Conservation (phyloP, 257 asterid genomes). For the Lavandula angustifolia region DNA sequence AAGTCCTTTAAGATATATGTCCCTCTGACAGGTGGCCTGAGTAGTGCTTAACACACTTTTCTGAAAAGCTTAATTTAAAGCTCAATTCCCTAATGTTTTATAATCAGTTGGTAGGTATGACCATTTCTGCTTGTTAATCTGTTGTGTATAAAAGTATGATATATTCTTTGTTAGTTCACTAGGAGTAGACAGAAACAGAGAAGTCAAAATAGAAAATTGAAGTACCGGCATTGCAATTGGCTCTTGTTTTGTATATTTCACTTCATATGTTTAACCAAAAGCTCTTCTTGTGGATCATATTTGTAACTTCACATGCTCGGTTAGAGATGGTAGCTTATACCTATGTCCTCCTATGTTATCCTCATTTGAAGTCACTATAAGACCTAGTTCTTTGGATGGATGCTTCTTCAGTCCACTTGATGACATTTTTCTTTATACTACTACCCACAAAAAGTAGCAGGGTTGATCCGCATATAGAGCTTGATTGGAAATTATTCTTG, state of each 20-base stretch:
- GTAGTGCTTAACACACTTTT: neutral
- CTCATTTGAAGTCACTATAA: neutral
- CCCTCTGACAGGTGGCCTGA: slow-evolving; percentile 1
- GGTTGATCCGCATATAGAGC: neutral
- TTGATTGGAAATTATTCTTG: neutral
- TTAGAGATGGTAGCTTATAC: slow-evolving; percentile 2
- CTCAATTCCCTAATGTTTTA: slow-evolving; percentile 18
- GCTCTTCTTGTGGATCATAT: neutral
- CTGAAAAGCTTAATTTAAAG: neutral
- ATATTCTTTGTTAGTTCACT: slow-evolving; percentile 8
- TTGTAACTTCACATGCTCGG: neutral
- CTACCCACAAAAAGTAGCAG: neutral
- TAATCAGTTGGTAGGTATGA: slow-evolving; percentile 15
- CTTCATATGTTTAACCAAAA: neutral
- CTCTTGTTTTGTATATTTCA: slow-evolving; percentile 6
- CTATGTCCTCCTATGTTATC: slow-evolving; percentile 11
- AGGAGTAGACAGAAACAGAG: slow-evolving; percentile 12
- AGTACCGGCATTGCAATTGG: neutral
- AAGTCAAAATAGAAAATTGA: neutral
- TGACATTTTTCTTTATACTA: neutral
- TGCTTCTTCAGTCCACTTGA: neutral
- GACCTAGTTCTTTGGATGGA: neutral
- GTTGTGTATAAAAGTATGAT: slow-evolving; percentile 2
- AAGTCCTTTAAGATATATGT: slow-evolving; percentile 18
- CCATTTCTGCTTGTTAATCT: slow-evolving; percentile 8